Conservation (phyloP, 2,329 filamentous ascomycete genomes). For the Lachnellula arida region DNA sequence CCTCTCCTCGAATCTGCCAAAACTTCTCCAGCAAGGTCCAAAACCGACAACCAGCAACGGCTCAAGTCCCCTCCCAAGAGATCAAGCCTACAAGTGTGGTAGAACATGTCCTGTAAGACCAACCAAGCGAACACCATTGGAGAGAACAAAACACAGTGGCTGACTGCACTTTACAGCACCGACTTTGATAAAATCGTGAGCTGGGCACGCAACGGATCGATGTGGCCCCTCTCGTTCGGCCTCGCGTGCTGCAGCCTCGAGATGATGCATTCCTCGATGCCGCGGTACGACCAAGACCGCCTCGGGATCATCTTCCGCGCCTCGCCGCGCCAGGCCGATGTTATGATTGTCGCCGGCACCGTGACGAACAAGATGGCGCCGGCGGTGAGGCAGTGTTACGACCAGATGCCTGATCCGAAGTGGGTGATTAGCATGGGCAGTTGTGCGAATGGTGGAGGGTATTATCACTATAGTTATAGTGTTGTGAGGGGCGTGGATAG, state of each 20-base stretch:
- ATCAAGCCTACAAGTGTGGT: too few species aligned
- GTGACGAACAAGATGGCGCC: constrained; percentile 97
- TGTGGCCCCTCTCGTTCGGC: constrained; percentile 86
- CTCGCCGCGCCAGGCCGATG: constrained; percentile 80
- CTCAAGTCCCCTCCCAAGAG: too few species aligned
- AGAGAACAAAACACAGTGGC: too few species aligned
- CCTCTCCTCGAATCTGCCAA: too few species aligned
- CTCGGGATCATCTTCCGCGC: constrained; percentile 88
- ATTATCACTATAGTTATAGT: constrained; percentile 82
- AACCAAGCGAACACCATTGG: too few species aligned
- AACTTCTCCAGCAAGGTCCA: too few species aligned
- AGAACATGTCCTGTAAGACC: too few species aligned
- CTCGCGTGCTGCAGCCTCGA: constrained; percentile 86
- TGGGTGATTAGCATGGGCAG: constrained; percentile 84
- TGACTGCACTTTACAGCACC: constrained; percentile 47
- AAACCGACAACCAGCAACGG: too few species aligned
- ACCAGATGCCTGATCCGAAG: constrained; percentile 89
- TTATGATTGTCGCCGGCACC: constrained; percentile 91
- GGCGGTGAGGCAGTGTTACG: constrained; percentile 83
- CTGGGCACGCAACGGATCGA: constrained; percentile 77
- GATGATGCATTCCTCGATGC: constrained; percentile 89
- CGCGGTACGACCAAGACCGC: constrained; percentile 84
- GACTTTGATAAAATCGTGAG: constrained; percentile 75
- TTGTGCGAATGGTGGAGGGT: constrained; percentile 79
- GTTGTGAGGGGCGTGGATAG: constrained; percentile 72